Conservation (phyloP, 2,329 filamentous ascomycete species). For the Colletotrichum sp. region DNA sequence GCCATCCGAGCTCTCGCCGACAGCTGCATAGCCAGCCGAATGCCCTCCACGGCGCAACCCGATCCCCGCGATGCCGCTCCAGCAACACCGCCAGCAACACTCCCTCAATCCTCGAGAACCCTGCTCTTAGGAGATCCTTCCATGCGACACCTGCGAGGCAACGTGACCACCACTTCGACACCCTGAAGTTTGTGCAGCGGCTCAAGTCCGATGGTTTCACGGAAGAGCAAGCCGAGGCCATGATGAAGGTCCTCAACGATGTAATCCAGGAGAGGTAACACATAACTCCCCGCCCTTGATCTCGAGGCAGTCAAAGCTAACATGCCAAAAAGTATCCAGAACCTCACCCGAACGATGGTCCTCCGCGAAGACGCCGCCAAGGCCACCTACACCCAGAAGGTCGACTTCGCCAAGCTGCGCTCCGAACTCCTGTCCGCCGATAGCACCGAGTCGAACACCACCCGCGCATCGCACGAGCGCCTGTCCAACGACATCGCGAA, state of each 20-base stretch:
- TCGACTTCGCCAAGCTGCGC: conserved; percentile 96
- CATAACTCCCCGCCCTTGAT: not conserved
- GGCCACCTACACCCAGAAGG: conserved; percentile 84
- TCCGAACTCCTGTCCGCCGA: conserved; percentile 93
- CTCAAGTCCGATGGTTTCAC: conserved; percentile 92
- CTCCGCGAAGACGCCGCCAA: conserved; percentile 90
- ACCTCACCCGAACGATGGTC: conserved; percentile 97
- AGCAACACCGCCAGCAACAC: not conserved
- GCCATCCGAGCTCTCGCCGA: conserved; percentile 18
- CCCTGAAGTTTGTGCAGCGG: conserved; percentile 93
- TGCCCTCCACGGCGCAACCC: conserved; percentile 28
- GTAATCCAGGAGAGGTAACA: conserved; percentile 91
- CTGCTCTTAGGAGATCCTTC: conserved; percentile 57
- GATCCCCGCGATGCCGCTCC: conserved; percentile 8
- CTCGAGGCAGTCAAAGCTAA: not conserved
- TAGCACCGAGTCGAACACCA: conserved; percentile 87
- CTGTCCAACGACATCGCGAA: conserved; percentile 95
- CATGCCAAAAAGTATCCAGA: conserved; percentile 75
- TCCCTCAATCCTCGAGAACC: conserved; percentile 30
- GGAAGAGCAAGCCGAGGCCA: conserved; percentile 93
- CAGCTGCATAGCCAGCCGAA: conserved; percentile 24
- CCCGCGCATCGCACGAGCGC: conserved; percentile 87
- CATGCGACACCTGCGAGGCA: conserved; percentile 66
- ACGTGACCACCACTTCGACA: conserved; percentile 96
- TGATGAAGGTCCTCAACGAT: conserved; percentile 97